Base-by-base conservation (phyloP, 2,329 filamentous ascomycete genomes). In the Penicillium sp. region DNA sequence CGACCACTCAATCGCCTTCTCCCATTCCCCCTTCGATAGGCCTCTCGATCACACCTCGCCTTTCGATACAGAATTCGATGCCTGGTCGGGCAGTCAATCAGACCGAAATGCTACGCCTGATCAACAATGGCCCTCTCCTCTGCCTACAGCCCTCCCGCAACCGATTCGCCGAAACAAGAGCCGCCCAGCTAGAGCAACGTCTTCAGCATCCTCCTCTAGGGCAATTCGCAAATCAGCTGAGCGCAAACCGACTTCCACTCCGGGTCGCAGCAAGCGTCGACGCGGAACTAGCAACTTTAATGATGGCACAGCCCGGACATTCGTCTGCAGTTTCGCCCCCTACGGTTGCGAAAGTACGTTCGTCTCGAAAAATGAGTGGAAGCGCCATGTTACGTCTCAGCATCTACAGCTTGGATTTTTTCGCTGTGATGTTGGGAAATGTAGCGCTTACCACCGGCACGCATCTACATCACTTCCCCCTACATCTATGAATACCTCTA, bases 281-380 rank as follows among this genome's bases (percentile, higher is more conserved):
- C 48, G 57, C 10, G 55, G 58, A 37, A 26, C 27, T 7, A 26
- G 22, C 27, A 52, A 14, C 31, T 33, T 33, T 13, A 29, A 6
- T 48, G 13, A 63, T 5, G 45, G 39, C 31, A 7, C 82, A 84
- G 33, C 47, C 7, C 61, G 59, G 1, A 82, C 85, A 0, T 95
- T 93, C 68, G 80, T 82, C 24, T 98, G 93, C 73, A 86, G 91
- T 55, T 92, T 97, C 71, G 79, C 84, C 29, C 87, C 85, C 54
- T 95, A 92, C 55, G 90, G 89, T 33, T 98, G 93, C 75, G 63
- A 60, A 1, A 84, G 86, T 2, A 86, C 82, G 0, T 96, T 96
- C 68, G 82, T 84, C 3, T 87, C 83, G 64, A 96, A 96, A 77
- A 96, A 96, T 70, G 93, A 97, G 73, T 97, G 93, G 93, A 97